Conservation (phyloP, 2,329 filamentous ascomycete genomes). For the Penicillium sp. region DNA sequence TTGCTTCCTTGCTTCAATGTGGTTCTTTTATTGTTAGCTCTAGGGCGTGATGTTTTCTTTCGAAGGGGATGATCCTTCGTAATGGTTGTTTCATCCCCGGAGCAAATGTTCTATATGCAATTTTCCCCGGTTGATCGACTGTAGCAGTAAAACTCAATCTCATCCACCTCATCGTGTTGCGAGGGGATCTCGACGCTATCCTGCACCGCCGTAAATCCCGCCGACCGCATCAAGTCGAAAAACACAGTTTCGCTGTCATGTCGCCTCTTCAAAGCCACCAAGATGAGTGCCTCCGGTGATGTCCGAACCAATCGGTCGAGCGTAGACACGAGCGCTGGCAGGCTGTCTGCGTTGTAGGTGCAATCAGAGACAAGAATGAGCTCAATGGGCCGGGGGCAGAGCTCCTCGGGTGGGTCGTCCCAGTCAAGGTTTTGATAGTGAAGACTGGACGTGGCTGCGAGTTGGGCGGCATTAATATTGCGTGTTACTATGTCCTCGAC, state of each 20-base stretch:
- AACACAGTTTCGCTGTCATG: slow-evolving; percentile 66
- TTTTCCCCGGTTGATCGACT: slow-evolving; percentile 8
- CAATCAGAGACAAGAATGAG: slow-evolving; percentile 67
- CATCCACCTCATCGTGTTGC: slow-evolving; percentile 35
- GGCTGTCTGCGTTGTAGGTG: slow-evolving; percentile 69
- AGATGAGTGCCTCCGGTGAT: slow-evolving; percentile 52
- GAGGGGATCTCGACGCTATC: slow-evolving; percentile 37
- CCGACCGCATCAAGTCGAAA: slow-evolving; percentile 57
- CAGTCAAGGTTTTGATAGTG: slow-evolving; percentile 60
- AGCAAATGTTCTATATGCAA: neutral
- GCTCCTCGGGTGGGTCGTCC: slow-evolving; percentile 53
- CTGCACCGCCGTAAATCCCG: slow-evolving; percentile 35
- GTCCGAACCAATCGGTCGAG: slow-evolving; percentile 48
- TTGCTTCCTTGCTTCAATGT: neutral
- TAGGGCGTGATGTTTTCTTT: neutral
- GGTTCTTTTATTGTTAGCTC: neutral
- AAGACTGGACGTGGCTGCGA: slow-evolving; percentile 44
- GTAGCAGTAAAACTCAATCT: slow-evolving; percentile 42
- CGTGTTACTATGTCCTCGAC: slow-evolving; percentile 58
- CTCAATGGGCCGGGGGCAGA: slow-evolving; percentile 47
- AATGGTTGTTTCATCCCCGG: neutral
- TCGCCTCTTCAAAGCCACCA: slow-evolving; percentile 65
- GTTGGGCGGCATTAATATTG: slow-evolving; percentile 52
- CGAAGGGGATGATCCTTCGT: neutral
- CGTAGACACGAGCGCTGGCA: slow-evolving; percentile 61